Percentiles rank a stretch among this genome's conserved stretches.
Conservation (phyloP, 208 protist species). For the Novymonas esmeraldas region DNA sequence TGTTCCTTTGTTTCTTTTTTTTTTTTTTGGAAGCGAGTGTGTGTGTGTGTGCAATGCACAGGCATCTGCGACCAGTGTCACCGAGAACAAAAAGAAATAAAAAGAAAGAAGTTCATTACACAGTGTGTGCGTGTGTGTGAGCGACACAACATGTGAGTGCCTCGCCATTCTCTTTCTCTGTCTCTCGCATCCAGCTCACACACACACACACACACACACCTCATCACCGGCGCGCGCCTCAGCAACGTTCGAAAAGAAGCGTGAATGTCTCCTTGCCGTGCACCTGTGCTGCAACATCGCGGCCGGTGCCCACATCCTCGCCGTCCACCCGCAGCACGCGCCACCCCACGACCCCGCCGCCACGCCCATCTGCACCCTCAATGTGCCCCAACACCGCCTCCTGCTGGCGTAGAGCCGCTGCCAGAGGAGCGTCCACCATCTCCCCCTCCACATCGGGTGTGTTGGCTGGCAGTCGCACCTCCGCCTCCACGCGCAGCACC, state of each 20-base stretch:
- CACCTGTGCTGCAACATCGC: slow-evolving; percentile 38
- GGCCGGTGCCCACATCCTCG: slow-evolving; percentile 28
- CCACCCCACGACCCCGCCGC: slow-evolving; percentile 31
- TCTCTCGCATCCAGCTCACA: too few species aligned
- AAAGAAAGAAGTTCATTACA: neutral
- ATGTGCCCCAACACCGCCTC: neutral
- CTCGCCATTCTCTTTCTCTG: too few species aligned
- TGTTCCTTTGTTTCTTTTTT: neutral
- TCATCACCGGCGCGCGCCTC: too few species aligned
- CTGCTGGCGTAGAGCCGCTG: slow-evolving; percentile 6
- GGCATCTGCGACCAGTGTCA: neutral
- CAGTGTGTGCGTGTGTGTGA: neutral
- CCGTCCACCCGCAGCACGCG: slow-evolving; percentile 37
- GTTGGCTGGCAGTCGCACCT: slow-evolving; percentile 2
- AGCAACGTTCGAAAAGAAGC: slow-evolving; percentile 4
- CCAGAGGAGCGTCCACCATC: slow-evolving; percentile 29
- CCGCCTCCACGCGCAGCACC: slow-evolving; percentile 25
- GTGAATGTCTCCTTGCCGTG: slow-evolving; percentile 18
- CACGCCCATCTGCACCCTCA: too few species aligned
- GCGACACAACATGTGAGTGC: too few species aligned
- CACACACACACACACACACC: too few species aligned
- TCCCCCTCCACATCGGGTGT: slow-evolving; percentile 1
- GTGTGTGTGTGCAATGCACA: too few species aligned
- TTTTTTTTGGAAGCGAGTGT: neutral
- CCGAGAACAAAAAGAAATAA: neutral